phyloP scores from a whole-genome alignment of 352 stramenopile species.

The Thraustochytrium striatum region DNA sequence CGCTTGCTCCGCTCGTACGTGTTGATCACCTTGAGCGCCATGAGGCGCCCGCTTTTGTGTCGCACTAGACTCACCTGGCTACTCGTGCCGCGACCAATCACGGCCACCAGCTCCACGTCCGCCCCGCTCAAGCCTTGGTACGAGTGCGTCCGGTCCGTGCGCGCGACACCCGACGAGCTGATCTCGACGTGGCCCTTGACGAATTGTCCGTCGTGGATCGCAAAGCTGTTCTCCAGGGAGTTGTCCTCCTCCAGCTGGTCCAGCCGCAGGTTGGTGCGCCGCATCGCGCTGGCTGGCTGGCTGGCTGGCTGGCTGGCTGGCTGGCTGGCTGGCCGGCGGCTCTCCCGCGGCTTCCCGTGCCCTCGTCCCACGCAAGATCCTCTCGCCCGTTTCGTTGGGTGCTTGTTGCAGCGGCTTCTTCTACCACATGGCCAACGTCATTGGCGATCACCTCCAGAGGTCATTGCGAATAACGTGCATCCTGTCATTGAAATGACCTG shows the following conservation, averaged over 20 bases:
- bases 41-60: slow-evolving; percentile 56
- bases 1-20: slow-evolving; percentile 76
- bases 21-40: slow-evolving; percentile 79
- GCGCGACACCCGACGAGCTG: not conserved
- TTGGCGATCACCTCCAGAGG: too few relatives aligned
- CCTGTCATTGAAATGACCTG: too few relatives aligned
- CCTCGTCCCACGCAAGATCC: too few relatives aligned
- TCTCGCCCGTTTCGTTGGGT: too few relatives aligned
- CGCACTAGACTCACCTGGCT: slow-evolving; percentile 29
- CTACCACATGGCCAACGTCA: too few relatives aligned
- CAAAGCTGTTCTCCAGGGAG: slow-evolving; percentile 36
- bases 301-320: too few relatives aligned
- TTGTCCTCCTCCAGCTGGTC: not conserved
- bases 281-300: too few relatives aligned
- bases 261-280: not conserved
- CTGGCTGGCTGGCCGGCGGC: too few relatives aligned
- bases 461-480: too few relatives aligned
- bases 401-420: too few relatives aligned
- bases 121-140: slow-evolving; percentile 24
- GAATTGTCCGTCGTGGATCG: slow-evolving; percentile 40
- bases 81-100: slow-evolving; percentile 10
- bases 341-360: too few relatives aligned
- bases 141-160: not conserved
- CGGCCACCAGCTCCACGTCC: slow-evolving; percentile 9
- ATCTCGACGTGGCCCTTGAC: slow-evolving; percentile 4